phyloP scores from a whole-genome alignment of 1,284 basidiomycete genomes.

The Heterobasidion irregulare region DNA sequence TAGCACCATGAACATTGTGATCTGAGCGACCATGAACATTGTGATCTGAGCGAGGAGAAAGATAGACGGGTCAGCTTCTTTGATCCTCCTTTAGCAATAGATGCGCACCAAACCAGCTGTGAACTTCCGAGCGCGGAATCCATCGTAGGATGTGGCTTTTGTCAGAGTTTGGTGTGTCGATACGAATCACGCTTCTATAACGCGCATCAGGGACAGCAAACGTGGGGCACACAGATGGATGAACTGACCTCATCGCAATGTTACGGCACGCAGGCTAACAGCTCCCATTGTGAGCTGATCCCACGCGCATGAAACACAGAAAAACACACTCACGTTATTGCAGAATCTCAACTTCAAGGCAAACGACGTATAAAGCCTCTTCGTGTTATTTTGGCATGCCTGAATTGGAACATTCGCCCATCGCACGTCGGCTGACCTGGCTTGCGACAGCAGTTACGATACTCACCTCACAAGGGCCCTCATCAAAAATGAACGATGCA shows the following conservation, averaged over 20 bases:
- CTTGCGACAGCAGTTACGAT: no score
- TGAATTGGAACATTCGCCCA: conserved; percentile 1
- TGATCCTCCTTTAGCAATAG: not conserved
- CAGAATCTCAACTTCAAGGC: conserved; percentile 35
- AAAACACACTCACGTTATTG: conserved; percentile 24
- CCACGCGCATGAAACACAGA: not conserved
- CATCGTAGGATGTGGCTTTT: not conserved
- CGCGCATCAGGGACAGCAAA: not conserved
- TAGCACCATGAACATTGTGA: no score
- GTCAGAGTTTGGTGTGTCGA: not conserved
- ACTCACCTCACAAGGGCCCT: conserved; percentile 46
- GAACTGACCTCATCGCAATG: not conserved
- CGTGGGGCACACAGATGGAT: not conserved
- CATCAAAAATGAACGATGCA: conserved; percentile 53
- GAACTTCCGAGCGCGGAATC: not conserved
- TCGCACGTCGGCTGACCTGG: not conserved
- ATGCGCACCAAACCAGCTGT: not conserved
- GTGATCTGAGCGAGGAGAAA: not conserved
- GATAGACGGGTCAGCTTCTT: not conserved
- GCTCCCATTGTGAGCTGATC: not conserved
- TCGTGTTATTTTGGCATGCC: conserved; percentile 19
- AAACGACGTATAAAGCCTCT: conserved; percentile 33
- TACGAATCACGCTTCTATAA: not conserved
- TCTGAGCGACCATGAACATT: no score
- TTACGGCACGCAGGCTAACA: not conserved